phyloP scores from a whole-genome alignment of 2,329 filamentous ascomycete genomes.

The Dactylella cylindrospora region DNA sequence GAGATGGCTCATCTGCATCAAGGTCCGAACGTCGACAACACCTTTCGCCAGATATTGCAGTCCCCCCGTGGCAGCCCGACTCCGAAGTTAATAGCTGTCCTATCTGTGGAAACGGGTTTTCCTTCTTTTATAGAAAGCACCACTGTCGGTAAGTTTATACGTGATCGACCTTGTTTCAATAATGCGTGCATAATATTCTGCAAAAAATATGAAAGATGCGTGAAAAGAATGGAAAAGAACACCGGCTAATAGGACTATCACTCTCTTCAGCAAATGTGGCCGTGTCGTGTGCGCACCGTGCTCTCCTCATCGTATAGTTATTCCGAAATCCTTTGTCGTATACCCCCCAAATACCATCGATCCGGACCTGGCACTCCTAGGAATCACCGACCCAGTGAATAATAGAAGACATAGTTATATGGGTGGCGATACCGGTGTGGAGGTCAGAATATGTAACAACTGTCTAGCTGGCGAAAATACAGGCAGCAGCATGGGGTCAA shows the following conservation, averaged over 20 bases:
- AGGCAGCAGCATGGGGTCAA: background rate
- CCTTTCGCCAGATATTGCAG: constrained; percentile 23
- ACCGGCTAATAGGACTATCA: background rate
- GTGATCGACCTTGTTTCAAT: too few species aligned
- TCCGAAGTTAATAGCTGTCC: constrained; percentile 46
- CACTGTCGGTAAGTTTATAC: constrained; percentile 47
- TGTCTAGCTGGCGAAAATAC: constrained; percentile 45
- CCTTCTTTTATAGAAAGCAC: constrained; percentile 49
- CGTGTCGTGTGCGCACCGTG: constrained; percentile 49
- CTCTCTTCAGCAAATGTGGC: constrained; percentile 46
- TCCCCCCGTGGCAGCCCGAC: constrained; percentile 49
- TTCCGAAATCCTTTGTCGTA: constrained; percentile 49
- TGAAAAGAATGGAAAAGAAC: too few species aligned
- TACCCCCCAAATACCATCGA: constrained; percentile 44
- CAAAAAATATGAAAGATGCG: too few species aligned
- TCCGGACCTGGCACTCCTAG: constrained; percentile 14
- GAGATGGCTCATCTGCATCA: background rate
- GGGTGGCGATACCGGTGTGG: constrained; percentile 44
- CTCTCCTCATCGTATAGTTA: constrained; percentile 48
- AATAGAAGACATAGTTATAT: constrained; percentile 20
- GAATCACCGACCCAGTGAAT: constrained; percentile 10
- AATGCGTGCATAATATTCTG: background rate
- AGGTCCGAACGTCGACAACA: constrained; percentile 11
- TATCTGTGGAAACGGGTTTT: constrained; percentile 47
- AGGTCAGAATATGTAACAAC: constrained; percentile 47